Evolutionary conservation across 129 eudicot genomes (phyloP), one percentile per base, ranked within the genome.

Genomic region (Saussurea involucrata): DNA sequence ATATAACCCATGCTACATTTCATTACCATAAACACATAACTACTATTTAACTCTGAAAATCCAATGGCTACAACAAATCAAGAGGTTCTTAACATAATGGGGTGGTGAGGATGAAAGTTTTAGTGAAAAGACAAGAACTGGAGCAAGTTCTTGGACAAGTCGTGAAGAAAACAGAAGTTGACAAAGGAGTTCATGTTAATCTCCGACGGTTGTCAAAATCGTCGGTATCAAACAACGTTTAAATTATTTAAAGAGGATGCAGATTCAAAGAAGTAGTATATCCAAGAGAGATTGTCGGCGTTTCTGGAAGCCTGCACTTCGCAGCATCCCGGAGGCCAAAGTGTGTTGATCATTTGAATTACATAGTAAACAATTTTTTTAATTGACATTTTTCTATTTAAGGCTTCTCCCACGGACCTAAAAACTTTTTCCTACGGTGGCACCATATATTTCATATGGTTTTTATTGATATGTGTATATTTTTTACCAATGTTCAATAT

Each of bases 91-190:
- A 65, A 71, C 46, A 68, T 18, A 67, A 79, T 10, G 82, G 78
- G 25, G 53, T 61, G 34, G 73, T 76, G 69, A 82, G 85, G 61
- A 69, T 82, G 78, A 82, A 82, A 68, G 71, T 82, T 24, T 20
- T 81, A 33, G 61, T 81, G 61, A 81, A 76, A 20, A 81, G 68
- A 33, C 77, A 76, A 9, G 46, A 81, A 10, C 8, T 81, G 33
- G 42, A 69, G 60, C 81, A 81, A 65, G 44, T 81, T 46, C 81
- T 81, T 73, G 83, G 66, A 32, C 77, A 76, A 70, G 82, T 69
- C 42, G 10, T 24, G 1, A 82, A 63, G 46, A 69, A 64, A 22
- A 27, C 1, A 3, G 29, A 36, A 24, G 24, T 22, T 1, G 22
- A n/a, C 9, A 68, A 20, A 22, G 53, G 44, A 21, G 61, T 55